phyloP scores from a whole-genome alignment of 345 rosid genomes.

The Hibiscus tridactylites region DNA sequence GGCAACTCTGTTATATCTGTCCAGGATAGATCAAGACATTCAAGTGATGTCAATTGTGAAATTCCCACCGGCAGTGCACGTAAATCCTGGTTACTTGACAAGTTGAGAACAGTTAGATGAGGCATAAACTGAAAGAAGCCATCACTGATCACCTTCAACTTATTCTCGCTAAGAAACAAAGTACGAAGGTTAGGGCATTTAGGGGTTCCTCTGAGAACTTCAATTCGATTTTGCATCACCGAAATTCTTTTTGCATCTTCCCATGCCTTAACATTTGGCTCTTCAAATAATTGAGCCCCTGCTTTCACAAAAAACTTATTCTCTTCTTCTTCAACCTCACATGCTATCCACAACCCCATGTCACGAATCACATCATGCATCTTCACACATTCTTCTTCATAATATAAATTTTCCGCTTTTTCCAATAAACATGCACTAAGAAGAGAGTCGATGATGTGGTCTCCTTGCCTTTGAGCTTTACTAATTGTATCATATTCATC shows the following conservation, averaged over 20 bases:
- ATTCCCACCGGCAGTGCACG: background rate
- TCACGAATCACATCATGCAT: constrained; percentile 25
- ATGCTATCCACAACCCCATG: background rate
- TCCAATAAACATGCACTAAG: background rate
- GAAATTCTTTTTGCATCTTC: background rate
- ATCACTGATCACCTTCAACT: background rate
- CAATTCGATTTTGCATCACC: background rate
- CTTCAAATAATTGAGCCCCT: background rate
- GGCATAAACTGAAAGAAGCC: background rate
- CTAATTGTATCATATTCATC: background rate
- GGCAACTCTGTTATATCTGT: background rate
- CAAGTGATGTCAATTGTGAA: background rate
- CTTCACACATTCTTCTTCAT: constrained; percentile 10
- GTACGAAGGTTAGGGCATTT: background rate
- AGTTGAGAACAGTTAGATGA: background rate
- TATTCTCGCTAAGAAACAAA: background rate
- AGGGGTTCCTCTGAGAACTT: background rate
- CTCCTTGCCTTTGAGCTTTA: background rate
- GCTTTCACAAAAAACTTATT: background rate
- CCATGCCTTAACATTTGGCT: background rate
- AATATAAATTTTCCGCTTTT: background rate
- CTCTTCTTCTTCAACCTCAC: background rate
- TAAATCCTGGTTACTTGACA: background rate
- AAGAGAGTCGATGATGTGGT: background rate
- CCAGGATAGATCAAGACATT: background rate